phyloP scores from a whole-genome alignment of 805 yeast species.

The Nakazawaea ernobii region DNA sequence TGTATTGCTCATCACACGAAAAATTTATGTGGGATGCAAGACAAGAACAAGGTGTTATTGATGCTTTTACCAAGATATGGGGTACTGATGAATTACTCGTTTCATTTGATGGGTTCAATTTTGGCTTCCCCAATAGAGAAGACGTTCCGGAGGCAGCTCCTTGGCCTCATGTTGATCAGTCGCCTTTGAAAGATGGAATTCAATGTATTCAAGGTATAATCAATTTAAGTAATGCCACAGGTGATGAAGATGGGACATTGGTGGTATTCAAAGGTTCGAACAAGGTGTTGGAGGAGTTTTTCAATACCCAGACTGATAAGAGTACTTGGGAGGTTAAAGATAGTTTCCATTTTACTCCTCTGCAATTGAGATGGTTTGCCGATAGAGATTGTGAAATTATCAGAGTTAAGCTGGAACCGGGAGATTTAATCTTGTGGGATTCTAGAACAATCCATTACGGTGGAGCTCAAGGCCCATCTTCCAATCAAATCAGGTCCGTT shows the following conservation, averaged over 20 bases:
- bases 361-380: slow-evolving; percentile 22
- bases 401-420: slow-evolving; percentile 26
- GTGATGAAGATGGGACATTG: slow-evolving; percentile 26
- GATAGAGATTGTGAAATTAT: slow-evolving; percentile 22
- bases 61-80: slow-evolving; percentile 23
- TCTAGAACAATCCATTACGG: slow-evolving; percentile 28
- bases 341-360: slow-evolving; percentile 15
- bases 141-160: slow-evolving; percentile 12
- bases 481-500: slow-evolving; percentile 23
- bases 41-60: slow-evolving; percentile 22
- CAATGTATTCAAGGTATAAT: slow-evolving; percentile 29
- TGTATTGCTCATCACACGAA: slow-evolving; percentile 24
- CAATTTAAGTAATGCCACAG: slow-evolving; percentile 19
- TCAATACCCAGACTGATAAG: slow-evolving; percentile 17
- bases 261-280: slow-evolving; percentile 24
- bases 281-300: slow-evolving; percentile 19
- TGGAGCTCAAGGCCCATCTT: slow-evolving; percentile 19
- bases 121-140: slow-evolving; percentile 21
- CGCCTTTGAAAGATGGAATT: slow-evolving; percentile 24
- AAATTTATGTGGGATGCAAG: slow-evolving; percentile 29
- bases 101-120: slow-evolving; percentile 27
- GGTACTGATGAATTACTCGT: slow-evolving; percentile 28
- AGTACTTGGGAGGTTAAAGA: slow-evolving; percentile 20
- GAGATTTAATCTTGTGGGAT: slow-evolving; percentile 30
- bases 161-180: slow-evolving; percentile 31